Conservation (phyloP, 352 stramenopile genomes). For the Phytophthora lateralis region DNA sequence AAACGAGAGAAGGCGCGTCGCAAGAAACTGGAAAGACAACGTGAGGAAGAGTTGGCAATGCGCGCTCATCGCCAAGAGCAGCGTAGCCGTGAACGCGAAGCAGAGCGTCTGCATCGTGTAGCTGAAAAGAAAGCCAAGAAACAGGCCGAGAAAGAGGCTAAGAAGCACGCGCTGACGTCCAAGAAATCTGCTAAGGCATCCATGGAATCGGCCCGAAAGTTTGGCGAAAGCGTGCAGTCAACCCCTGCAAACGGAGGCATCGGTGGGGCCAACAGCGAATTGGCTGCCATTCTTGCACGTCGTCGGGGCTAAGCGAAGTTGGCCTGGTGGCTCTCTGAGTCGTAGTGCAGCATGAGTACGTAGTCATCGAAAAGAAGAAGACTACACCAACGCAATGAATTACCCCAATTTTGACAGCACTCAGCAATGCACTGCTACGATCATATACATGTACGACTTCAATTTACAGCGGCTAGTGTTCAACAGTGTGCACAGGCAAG, state of each 20-base stretch:
- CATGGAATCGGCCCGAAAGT: slow-evolving; percentile 76
- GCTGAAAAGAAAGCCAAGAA: slow-evolving; percentile 91
- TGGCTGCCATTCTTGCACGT: slow-evolving; percentile 80
- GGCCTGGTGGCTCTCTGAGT: not conserved
- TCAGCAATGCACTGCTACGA: not conserved
- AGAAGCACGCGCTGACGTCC: slow-evolving; percentile 45
- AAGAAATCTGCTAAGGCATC: slow-evolving; percentile 52
- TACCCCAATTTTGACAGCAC: slow-evolving; percentile 25
- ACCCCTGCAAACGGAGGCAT: slow-evolving; percentile 48
- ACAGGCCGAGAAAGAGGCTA: slow-evolving; percentile 72
- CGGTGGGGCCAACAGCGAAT: slow-evolving; percentile 78
- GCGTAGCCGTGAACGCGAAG: slow-evolving; percentile 67
- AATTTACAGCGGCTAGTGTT: slow-evolving; percentile 18
- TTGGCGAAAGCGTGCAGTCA: slow-evolving; percentile 63
- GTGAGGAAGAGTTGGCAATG: slow-evolving; percentile 76
- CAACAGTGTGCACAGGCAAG: slow-evolving; percentile 54
- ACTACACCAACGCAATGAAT: slow-evolving; percentile 15
- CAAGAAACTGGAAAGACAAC: slow-evolving; percentile 73
- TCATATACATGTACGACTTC: too few relatives aligned
- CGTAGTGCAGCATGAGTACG: not conserved
- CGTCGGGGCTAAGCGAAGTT: slow-evolving; percentile 43
- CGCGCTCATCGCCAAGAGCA: slow-evolving; percentile 72
- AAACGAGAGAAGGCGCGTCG: slow-evolving; percentile 83
- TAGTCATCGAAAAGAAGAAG: slow-evolving; percentile 8
- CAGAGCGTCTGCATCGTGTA: slow-evolving; percentile 75